Evolutionary conservation across 1,139 yeast genomes (phyloP), one percentile per base, ranked within the genome.

Genomic region (Taphrina pruni): DNA sequence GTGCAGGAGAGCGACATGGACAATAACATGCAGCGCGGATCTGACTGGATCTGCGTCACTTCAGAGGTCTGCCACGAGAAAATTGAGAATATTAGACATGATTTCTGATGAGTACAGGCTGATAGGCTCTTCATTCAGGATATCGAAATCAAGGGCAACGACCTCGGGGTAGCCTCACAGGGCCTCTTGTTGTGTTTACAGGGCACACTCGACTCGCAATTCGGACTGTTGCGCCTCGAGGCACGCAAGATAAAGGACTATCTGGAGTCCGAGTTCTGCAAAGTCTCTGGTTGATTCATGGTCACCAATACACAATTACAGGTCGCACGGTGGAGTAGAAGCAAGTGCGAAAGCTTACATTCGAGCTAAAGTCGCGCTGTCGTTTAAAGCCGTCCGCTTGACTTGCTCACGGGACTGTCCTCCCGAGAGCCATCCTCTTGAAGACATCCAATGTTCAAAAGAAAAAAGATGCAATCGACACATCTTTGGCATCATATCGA

Each of bases 41-140:
- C 38, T 32, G 62, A 39, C 5, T 58, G 62, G 62, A 45, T 32
- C 26, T 58, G 54, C 46, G 45, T 58, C 21, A 32, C 43, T 6
- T 41, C 46, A 17, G 54, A 58, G 62, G 62, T 58, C 11, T 11
- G 12, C 12, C 4, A 50, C n/a, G n/a, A 12, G 8, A 45, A 14
- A 14, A 2, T 45, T 17, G 8, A 45, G 12, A 7, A 14, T 17
- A n/a, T 7, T 12, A 7, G 48, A n/a, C 36, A 32, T 50, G n/a
- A 50, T n/a, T n/a, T 6, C 36, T 14, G 32, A 26, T 26, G 32
- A 26, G 32, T 26, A 7, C 35, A 56, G 60, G 35, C 46, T n/a
- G 36, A 17, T 11, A n/a, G 36, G 41, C 36, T 56, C 26, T 58
- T 58, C 54, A 45, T 58, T 32, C 62, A 58, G 17, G 54, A 58